phyloP scores from a whole-genome alignment of 768 basidiomycete genomes.

The Pisolithus tinctorius region DNA sequence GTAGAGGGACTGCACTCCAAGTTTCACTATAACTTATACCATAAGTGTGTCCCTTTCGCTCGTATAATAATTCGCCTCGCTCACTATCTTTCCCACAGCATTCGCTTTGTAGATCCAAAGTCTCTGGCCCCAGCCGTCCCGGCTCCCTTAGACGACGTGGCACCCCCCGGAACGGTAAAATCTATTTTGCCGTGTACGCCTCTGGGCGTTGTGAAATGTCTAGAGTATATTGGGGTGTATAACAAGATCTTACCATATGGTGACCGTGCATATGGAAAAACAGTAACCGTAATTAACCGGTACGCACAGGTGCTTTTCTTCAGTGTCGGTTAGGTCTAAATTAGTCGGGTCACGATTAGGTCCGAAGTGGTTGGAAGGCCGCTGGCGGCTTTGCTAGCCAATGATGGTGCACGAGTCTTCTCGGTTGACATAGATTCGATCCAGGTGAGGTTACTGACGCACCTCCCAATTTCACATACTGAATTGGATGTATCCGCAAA shows the following conservation, averaged over 20 bases:
- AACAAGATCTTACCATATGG: conserved; percentile 90
- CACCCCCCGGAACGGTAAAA: conserved; percentile 85
- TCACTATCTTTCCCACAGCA: conserved; percentile 39
- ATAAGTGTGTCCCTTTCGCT: conserved; percentile 58
- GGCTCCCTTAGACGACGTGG: conserved; percentile 44
- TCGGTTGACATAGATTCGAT: conserved; percentile 95
- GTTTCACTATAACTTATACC: conserved; percentile 91
- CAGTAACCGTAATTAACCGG: conserved; percentile 93
- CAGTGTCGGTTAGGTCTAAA: background rate
- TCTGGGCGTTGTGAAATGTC: conserved; percentile 90
- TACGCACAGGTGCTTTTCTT: conserved; percentile 22
- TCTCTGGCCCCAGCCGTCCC: conserved; percentile 50
- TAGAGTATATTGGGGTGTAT: conserved; percentile 90
- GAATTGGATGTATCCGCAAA: background rate
- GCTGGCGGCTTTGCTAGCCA: conserved; percentile 89
- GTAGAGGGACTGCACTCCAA: conserved; percentile 97
- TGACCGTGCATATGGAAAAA: conserved; percentile 90
- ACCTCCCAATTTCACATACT: background rate
- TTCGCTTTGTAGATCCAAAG: conserved; percentile 83
- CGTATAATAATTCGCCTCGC: background rate
- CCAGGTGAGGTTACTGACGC: conserved; percentile 40
- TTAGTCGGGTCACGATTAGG: conserved; percentile 32
- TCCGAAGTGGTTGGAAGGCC: conserved; percentile 97
- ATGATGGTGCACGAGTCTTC: conserved; percentile 94
- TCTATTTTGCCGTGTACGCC: conserved; percentile 98